Percentiles rank a stretch among this genome's conserved stretches.
These are phyloP conservation scores for Rhynchosporium agropyri DNA, from an alignment of 2,329 filamentous ascomycete genomes.

Conservation along the genomic window DNA sequence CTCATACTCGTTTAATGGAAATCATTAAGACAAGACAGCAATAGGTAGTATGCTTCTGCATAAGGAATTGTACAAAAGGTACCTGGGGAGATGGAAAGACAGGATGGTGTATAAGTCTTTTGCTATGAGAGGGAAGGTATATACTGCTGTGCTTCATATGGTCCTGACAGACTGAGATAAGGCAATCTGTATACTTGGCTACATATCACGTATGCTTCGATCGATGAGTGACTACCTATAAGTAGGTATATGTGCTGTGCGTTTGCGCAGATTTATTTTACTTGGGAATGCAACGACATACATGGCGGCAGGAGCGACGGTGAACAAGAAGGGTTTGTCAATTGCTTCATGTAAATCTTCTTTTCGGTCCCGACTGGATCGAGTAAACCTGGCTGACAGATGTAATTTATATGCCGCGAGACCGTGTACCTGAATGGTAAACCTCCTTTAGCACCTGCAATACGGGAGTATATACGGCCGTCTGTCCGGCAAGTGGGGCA, in stretches of 20 bases:
- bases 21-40: conserved; percentile 11
- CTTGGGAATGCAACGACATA: not conserved
- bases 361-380: no score
- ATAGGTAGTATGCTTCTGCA: not conserved
- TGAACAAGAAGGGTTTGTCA: no score
- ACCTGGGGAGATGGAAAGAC: not conserved
- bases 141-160: not conserved
- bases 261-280: not conserved
- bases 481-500: conserved; percentile 3
- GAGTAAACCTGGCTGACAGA: no score
- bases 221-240: no score
- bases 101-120: not conserved
- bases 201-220: not conserved
- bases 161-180: conserved; percentile 1
- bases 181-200: not conserved
- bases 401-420: not conserved
- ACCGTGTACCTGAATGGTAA: not conserved
- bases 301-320: no score
- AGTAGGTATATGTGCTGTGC: not conserved
- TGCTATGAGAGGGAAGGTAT: no score
- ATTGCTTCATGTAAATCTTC: no score
- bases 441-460: not conserved
- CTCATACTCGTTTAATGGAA: no score
- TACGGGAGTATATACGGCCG: not conserved
- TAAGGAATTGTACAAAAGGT: not conserved